These are phyloP conservation scores for Scheffersomyces stipitis DNA, from an alignment of 805 yeast genomes.

Conservation along the genomic window DNA sequence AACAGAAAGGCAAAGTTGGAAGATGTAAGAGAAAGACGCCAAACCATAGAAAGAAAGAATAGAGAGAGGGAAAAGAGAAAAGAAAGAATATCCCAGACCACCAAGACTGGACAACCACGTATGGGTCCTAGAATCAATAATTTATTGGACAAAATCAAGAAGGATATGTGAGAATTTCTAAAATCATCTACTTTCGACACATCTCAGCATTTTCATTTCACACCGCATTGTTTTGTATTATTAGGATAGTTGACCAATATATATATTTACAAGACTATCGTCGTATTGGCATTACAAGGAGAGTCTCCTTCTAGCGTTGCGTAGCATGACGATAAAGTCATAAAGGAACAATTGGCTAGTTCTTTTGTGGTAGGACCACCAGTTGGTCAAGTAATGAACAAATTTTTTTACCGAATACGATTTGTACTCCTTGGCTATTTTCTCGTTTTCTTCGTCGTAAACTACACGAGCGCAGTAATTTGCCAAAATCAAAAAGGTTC, in stretches of 20 bases:
- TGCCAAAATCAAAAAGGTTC: conserved; percentile 87
- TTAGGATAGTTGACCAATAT: too few relatives aligned
- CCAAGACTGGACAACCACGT: conserved; percentile 79
- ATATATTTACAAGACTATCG: background rate
- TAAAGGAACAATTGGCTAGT: conserved; percentile 31
- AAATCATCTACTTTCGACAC: background rate
- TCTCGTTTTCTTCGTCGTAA: conserved; percentile 61
- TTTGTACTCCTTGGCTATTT: conserved; percentile 15
- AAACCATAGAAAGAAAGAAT: conserved; percentile 34
- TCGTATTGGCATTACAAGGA: too few relatives aligned
- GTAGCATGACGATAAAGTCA: conserved; percentile 29
- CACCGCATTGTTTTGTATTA: too few relatives aligned
- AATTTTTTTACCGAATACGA: conserved; percentile 21
- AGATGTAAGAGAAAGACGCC: conserved; percentile 37
- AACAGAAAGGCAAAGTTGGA: conserved; percentile 40
- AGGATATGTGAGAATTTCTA: conserved; percentile 29
- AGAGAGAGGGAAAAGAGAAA: conserved; percentile 44
- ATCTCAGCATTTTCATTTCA: too few relatives aligned
- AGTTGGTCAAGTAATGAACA: conserved; percentile 16
- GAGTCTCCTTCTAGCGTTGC: conserved; percentile 9
- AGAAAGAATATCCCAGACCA: conserved; percentile 46
- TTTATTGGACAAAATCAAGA: conserved; percentile 72
- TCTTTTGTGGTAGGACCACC: conserved; percentile 36
- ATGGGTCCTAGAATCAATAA: conserved; percentile 88
- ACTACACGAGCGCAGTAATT: conserved; percentile 83